Conservation (phyloP, 495 filamentous ascomycete genomes). For the Chaetomium cochliodes region DNA sequence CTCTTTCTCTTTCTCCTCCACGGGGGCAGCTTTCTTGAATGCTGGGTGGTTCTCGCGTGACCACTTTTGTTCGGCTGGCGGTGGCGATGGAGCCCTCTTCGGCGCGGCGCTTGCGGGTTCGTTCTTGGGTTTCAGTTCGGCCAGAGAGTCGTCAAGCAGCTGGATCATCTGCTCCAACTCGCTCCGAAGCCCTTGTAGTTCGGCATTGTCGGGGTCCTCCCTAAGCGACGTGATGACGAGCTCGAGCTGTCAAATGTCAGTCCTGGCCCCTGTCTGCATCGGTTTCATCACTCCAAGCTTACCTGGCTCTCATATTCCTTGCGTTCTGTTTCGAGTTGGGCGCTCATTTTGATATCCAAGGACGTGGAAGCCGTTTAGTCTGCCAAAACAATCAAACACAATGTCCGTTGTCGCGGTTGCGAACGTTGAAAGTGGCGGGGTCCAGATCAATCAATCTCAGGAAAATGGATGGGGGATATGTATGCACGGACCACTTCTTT, state of each 20-base stretch:
- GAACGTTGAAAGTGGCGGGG: background rate
- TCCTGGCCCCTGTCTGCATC: conserved; percentile 10
- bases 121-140: conserved; percentile 62
- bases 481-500: background rate
- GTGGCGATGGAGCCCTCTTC: conserved; percentile 41
- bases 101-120: conserved; percentile 46
- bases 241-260: conserved; percentile 61
- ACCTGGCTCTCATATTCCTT: conserved; percentile 85
- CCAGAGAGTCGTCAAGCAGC: conserved; percentile 73
- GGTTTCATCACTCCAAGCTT: conserved; percentile 17
- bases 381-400: background rate
- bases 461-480: background rate
- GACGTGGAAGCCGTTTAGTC: background rate
- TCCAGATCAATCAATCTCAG: background rate
- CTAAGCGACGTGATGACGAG: conserved; percentile 71
- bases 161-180: conserved; percentile 84
- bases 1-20: conserved; percentile 49
- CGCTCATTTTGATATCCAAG: conserved; percentile 25
- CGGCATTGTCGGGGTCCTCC: conserved; percentile 79
- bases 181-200: conserved; percentile 72
- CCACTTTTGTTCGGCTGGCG: conserved; percentile 61
- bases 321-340: conserved; percentile 68
- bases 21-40: conserved; percentile 56
- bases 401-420: background rate
- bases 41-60: conserved; percentile 69